Conservation (phyloP, 2,329 filamentous ascomycete species). For the Microsporum audouinii region DNA sequence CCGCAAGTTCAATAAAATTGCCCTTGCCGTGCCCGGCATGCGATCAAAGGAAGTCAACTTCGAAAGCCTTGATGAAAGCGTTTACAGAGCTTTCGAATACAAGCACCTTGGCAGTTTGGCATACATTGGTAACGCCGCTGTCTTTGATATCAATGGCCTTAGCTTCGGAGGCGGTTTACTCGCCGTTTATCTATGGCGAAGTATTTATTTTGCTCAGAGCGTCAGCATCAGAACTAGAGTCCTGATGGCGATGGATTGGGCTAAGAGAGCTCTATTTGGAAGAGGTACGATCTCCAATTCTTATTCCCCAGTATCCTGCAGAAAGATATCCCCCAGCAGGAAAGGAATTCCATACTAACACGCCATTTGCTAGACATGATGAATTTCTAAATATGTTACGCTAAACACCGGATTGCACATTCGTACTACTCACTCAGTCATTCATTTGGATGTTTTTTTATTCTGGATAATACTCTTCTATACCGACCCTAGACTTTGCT, state of each 20-base stretch:
- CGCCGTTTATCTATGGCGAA: constrained; percentile 93
- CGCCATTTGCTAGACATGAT: constrained; percentile 37
- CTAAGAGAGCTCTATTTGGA: constrained; percentile 89
- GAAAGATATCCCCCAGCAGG: not conserved
- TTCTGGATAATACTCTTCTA: not conserved
- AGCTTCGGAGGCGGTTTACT: constrained; percentile 71
- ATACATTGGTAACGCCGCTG: constrained; percentile 90
- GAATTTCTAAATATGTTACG: constrained; percentile 34
- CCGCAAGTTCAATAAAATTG: constrained; percentile 85
- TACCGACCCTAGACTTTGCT: not conserved
- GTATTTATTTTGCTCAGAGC: constrained; percentile 94
- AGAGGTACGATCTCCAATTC: constrained; percentile 51
- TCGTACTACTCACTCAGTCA: not conserved
- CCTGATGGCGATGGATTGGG: constrained; percentile 95
- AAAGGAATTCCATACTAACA: not conserved
- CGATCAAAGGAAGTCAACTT: constrained; percentile 69
- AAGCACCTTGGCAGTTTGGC: constrained; percentile 81
- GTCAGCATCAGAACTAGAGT: constrained; percentile 83
- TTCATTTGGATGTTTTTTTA: not conserved
- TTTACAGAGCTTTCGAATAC: constrained; percentile 93
- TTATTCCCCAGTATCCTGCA: not conserved
- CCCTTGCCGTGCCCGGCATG: constrained; percentile 64
- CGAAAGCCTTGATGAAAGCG: constrained; percentile 80
- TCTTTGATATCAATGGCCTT: constrained; percentile 80
- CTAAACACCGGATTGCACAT: not conserved